Evolutionary conservation across 345 rosid genomes (phyloP).

Genomic region (Pugionium cornutum): DNA sequence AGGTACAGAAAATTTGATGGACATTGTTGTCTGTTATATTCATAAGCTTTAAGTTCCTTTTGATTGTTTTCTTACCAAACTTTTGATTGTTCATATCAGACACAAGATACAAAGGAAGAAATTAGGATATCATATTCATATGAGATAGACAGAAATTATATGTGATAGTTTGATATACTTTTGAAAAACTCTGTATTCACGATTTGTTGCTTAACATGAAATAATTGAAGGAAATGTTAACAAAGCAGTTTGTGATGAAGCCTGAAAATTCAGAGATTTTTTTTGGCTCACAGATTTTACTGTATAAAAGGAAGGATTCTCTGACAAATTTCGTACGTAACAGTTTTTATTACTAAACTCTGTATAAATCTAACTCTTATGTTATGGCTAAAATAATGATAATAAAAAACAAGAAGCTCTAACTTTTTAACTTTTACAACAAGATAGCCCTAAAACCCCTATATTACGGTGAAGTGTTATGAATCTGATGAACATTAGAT

Average conservation of each 20-base stretch:
- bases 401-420: conserved; percentile 24
- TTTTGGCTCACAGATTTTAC: conserved; percentile 18
- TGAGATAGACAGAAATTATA: conserved; percentile 13
- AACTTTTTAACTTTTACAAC: conserved; percentile 41
- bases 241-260: neutral
- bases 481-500: conserved; percentile 66
- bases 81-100: conserved; percentile 23
- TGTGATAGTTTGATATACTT: conserved; percentile 20
- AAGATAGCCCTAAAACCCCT: conserved; percentile 31
- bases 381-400: conserved; percentile 27
- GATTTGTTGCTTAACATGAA: conserved; percentile 7
- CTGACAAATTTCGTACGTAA: conserved; percentile 33
- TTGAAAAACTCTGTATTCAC: neutral
- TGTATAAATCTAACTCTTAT: conserved; percentile 39
- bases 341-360: conserved; percentile 36
- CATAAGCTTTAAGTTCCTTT: conserved; percentile 21
- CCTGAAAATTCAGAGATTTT: conserved; percentile 17
- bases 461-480: conserved; percentile 53
- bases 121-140: neutral
- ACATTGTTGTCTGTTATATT: conserved; percentile 20
- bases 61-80: conserved; percentile 8
- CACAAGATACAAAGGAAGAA: neutral
- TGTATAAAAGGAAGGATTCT: conserved; percentile 19
- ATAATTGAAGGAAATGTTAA: neutral
- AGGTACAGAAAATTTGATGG: conserved; percentile 25